Percentiles rank a stretch among this genome's conserved stretches.
These are phyloP conservation scores for Prunus mira DNA, from an alignment of 306 rosid species.

Conservation along the genomic window DNA sequence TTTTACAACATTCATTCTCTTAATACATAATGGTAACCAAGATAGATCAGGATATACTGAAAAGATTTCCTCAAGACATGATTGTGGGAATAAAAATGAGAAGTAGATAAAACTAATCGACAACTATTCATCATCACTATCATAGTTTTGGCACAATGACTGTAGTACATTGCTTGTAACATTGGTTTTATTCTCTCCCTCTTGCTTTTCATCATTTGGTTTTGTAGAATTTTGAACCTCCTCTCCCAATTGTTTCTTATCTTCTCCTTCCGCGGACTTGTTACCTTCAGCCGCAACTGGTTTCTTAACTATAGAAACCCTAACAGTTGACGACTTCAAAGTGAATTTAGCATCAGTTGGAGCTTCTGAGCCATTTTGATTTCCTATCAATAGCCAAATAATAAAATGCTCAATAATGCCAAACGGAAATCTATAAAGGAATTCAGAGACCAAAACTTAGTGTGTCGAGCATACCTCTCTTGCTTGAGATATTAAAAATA, in stretches of 20 bases:
- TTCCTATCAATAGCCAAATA: conserved; percentile 40
- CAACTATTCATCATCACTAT: conserved; percentile 38
- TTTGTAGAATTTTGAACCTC: background rate
- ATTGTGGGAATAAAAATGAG: background rate
- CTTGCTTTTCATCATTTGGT: conserved; percentile 26
- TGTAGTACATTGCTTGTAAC: conserved; percentile 28
- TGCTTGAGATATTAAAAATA: conserved; percentile 34
- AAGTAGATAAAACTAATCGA: background rate
- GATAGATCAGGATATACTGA: background rate
- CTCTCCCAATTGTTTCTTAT: conserved; percentile 28
- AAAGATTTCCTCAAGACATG: background rate
- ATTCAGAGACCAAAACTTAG: background rate
- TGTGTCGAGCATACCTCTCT: conserved; percentile 37
- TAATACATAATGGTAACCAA: background rate
- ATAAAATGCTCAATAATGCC: conserved; percentile 1
- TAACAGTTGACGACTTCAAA: conserved; percentile 40
- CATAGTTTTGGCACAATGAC: conserved; percentile 55
- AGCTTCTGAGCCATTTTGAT: conserved; percentile 22
- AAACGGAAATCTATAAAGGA: background rate
- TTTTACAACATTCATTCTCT: background rate
- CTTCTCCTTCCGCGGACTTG: conserved; percentile 25
- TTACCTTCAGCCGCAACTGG: conserved; percentile 24
- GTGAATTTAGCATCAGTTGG: conserved; percentile 25
- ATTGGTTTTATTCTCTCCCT: conserved; percentile 18
- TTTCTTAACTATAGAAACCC: conserved; percentile 53